Base-by-base conservation (phyloP, 2,329 filamentous ascomycete species). In the Trichoderma simmonsii region DNA sequence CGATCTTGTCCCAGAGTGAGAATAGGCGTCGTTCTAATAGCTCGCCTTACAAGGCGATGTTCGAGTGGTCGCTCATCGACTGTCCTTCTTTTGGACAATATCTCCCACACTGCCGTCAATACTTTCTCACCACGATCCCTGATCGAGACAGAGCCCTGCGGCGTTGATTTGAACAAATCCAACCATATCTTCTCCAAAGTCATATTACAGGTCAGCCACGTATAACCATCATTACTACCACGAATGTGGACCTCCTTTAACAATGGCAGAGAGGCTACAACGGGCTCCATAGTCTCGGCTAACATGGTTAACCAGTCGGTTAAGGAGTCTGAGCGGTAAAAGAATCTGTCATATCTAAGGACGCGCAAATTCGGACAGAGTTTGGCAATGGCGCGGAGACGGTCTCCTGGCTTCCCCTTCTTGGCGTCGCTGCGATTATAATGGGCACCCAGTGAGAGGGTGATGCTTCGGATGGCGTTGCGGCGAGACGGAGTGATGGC, bases 31-130 rank as follows among this genome's bases (percentile, higher is more conserved):
- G 7, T 21, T n/a, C 3, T 12, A 4, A 65, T 32, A 11, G 63
- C 63, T 1, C 18, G 1, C 15, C 4, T 18, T 7, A 63, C 1
- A 26, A 4, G 8, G 6, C 15, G 21, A 15, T 7, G 7, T 4
- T 4, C 3, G 18, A 48, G 32, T 15, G 6, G 61, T 0, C 4
- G 8, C n/a, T 9, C 4, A 28, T n/a, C 0, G 1, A n/a, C 39
- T 43, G 39, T 43, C 3, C 7, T 34, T 18, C 6, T 28, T 8
- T 36, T n/a, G n/a, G 6, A 24, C 26, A 54, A 3, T 11, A 26
- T 26, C 0, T 34, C 48, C 63, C 63, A 54, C 4, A 54, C n/a
- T 26, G 1, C 9, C 3, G 11, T 36, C 11, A 54, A 6, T 3
- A 24, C 2, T 3, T 24, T 24, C 24, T 24, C 24, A 24, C 24